These are phyloP conservation scores for Tothia fuscella DNA, from an alignment of 2,329 filamentous ascomycete species.

Conservation along the genomic window DNA sequence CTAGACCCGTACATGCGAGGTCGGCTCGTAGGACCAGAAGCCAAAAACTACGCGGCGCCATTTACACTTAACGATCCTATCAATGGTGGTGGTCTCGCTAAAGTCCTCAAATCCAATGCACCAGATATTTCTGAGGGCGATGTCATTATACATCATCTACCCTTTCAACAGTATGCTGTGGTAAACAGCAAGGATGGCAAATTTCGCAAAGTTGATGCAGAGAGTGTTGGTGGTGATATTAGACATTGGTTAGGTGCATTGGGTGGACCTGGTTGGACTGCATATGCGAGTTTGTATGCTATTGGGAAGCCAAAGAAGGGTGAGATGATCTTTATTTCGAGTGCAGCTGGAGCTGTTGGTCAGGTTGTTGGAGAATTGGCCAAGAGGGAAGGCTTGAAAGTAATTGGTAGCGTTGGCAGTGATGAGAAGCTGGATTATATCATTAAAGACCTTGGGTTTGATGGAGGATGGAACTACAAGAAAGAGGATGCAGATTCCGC, in stretches of 20 bases:
- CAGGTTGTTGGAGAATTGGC: constrained; percentile 74
- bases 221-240: constrained; percentile 39
- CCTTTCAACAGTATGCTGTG: constrained; percentile 20
- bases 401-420: constrained; percentile 69
- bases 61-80: constrained; percentile 53
- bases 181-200: constrained; percentile 32
- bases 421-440: constrained; percentile 73
- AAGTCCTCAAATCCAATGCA: constrained; percentile 58
- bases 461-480: constrained; percentile 80
- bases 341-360: constrained; percentile 70
- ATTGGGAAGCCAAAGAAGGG: constrained; percentile 65
- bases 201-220: constrained; percentile 49
- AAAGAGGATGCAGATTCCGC: constrained; percentile 60
- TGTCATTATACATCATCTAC: constrained; percentile 34
- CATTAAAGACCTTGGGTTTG: constrained; percentile 55
- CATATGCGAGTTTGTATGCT: constrained; percentile 61
- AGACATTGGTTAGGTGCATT: constrained; percentile 62
- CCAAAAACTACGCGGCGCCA: constrained; percentile 56
- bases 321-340: constrained; percentile 71
- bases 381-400: constrained; percentile 65
- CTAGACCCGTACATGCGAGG: constrained; percentile 80
- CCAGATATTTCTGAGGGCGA: constrained; percentile 55
- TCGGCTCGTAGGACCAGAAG: constrained; percentile 54
- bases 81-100: constrained; percentile 49
- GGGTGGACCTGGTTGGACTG: constrained; percentile 67